Evolutionary conservation across 805 yeast genomes (phyloP), one percentile per base, ranked within the genome.

Genomic region (Pichia ethanolica): DNA sequence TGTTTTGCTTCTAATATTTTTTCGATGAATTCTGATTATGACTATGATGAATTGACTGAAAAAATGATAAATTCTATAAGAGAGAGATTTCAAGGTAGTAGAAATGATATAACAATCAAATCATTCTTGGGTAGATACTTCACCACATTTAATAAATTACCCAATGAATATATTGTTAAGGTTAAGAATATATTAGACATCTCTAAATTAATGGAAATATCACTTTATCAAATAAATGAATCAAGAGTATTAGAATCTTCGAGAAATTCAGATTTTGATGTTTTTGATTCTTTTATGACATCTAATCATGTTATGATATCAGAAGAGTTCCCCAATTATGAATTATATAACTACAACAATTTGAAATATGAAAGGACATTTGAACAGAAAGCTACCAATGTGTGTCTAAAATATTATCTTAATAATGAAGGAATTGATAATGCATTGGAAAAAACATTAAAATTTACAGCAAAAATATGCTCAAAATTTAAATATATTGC

Each of bases 401-500:
- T 46, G n/a, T 28, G 51, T 9, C 26, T 60, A 36, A 40, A 41
- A 26, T 25, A 47, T 14, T 32, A 41, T 14, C 13, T 38, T 1
- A 3, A 11, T 10, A 12, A 33, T 4, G 13, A 5, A 1, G 56
- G 49, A 20, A 5, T 48, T 2, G 36, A 53, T 11, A 4, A 9
- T 11, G 50, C 50, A 5, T 36, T 56, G 6, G 48, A 45, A 7
- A 39, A 32, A 4, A 46, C 52, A 6, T 33, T 61, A 1, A 28
- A 45, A 4, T 46, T 54, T 26, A 42, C 50, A 25, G 45, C 50
- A 4, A 45, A 41, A 4, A 39, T 48, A 4, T 35, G 37, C 1
- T 55, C 60, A 7, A 54, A 45, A n/a, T 42, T 53, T 27, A 41
- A 46, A 38, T 42, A 45, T 20, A 41, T 58, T 35, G 56, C 59